Evolutionary conservation across 192 early-diverging fungal species (phyloP).

Genomic region (Podila epigama): DNA sequence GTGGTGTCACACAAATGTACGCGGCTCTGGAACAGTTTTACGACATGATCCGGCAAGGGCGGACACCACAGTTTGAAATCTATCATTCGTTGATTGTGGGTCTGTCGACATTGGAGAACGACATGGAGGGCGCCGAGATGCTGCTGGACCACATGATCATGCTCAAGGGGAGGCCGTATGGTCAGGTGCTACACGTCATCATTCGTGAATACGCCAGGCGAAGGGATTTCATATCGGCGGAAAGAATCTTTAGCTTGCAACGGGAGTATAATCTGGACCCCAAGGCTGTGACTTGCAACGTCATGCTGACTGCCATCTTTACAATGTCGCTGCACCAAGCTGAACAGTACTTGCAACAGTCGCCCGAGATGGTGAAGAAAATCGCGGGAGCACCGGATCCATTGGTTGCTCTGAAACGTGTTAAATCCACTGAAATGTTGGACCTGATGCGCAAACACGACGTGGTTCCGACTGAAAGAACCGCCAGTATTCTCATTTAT

Average conservation of each 20-base stretch:
- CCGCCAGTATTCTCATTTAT: slow-evolving; percentile 29
- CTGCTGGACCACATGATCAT: slow-evolving; percentile 44
- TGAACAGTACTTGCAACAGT: slow-evolving; percentile 2
- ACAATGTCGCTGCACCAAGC: slow-evolving; percentile 19
- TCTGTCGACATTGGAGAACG: slow-evolving; percentile 34
- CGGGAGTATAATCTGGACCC: slow-evolving; percentile 33
- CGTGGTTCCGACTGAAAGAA: slow-evolving; percentile 7
- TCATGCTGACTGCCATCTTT: slow-evolving; percentile 34
- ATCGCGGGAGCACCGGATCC: too few relatives aligned
- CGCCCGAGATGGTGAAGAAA: background rate
- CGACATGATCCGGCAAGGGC: slow-evolving; percentile 24
- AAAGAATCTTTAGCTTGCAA: slow-evolving; percentile 40
- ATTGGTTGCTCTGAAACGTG: slow-evolving; percentile 13
- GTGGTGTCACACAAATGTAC: slow-evolving; percentile 22
- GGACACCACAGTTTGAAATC: slow-evolving; percentile 29
- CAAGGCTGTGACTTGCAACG: slow-evolving; percentile 27
- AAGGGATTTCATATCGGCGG: slow-evolving; percentile 14
- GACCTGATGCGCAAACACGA: slow-evolving; percentile 16
- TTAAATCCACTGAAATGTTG: slow-evolving; percentile 11
- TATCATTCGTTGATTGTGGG: slow-evolving; percentile 42
- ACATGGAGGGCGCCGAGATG: slow-evolving; percentile 45
- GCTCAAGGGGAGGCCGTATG: slow-evolving; percentile 27
- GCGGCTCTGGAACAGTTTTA: slow-evolving; percentile 41
- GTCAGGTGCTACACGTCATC: slow-evolving; percentile 41
- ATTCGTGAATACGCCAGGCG: slow-evolving; percentile 32